A percentile compares a stretch with the other conserved stretches of the same genome.
Evolutionary conservation across 2,329 filamentous ascomycete genomes (phyloP).

Genomic region (Cyclaneusma minus): DNA sequence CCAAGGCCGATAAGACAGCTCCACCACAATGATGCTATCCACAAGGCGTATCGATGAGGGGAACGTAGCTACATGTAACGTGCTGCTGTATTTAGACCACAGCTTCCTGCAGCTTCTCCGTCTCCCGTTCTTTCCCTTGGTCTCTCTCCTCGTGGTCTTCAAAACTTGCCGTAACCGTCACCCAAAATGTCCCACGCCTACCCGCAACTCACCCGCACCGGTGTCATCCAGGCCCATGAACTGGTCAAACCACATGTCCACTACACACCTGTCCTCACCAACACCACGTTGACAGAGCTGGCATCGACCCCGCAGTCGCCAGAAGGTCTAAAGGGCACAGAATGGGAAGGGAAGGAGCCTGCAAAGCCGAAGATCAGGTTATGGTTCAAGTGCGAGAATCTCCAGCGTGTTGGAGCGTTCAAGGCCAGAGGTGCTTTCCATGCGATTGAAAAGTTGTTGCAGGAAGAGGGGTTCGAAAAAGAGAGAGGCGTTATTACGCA

Average conservation of each 20-base stretch:
- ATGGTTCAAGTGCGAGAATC: conserved; percentile 94
- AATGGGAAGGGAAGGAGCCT: conserved; percentile 38
- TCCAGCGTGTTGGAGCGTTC: conserved; percentile 83
- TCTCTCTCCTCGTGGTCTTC: too few relatives aligned
- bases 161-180: too few relatives aligned
- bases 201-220: conserved; percentile 59
- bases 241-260: conserved; percentile 67
- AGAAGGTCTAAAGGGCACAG: conserved; percentile 36
- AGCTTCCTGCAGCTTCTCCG: too few relatives aligned
- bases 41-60: too few relatives aligned
- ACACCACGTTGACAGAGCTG: conserved; percentile 54
- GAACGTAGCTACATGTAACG: too few relatives aligned
- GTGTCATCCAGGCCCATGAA: conserved; percentile 55
- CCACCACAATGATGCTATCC: too few relatives aligned
- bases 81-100: too few relatives aligned
- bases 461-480: conserved; percentile 40
- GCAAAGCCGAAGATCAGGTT: conserved; percentile 53
- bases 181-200: too few relatives aligned
- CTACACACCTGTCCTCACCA: conserved; percentile 70
- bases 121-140: too few relatives aligned
- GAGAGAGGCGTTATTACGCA: conserved; percentile 73
- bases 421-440: conserved; percentile 87
- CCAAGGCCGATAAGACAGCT: too few relatives aligned
- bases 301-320: conserved; percentile 54
- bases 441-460: conserved; percentile 55